Evolutionary conservation across 2,329 filamentous ascomycete species (phyloP).

Genomic region (Trichoderma cornu-damae): DNA sequence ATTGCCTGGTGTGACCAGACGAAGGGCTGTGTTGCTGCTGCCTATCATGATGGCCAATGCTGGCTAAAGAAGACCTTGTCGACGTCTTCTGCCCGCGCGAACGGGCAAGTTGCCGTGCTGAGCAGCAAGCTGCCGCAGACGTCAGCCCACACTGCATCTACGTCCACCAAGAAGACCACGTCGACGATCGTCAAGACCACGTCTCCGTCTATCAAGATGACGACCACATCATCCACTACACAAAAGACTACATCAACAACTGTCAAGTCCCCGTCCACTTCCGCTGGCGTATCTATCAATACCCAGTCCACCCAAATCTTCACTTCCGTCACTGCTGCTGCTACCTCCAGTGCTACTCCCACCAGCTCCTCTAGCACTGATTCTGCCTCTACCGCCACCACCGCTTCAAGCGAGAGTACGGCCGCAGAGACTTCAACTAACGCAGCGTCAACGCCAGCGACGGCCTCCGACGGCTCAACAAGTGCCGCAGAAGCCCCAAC

Average conservation of each 20-base stretch:
- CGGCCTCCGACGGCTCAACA: not conserved
- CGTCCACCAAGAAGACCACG: not conserved
- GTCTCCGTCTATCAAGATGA: not conserved
- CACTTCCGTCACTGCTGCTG: not conserved
- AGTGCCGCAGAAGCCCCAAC: not conserved
- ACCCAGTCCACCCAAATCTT: not conserved
- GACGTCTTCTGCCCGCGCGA: not conserved
- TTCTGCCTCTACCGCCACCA: not conserved
- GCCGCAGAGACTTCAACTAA: not conserved
- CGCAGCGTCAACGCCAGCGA: not conserved
- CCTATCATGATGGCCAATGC: not conserved
- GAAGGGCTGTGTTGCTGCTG: not conserved
- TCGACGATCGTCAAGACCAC: not conserved
- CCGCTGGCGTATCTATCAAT: too few species aligned
- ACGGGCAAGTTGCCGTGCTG: not conserved
- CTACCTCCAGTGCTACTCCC: not conserved
- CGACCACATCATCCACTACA: not conserved
- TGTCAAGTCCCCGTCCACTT: not conserved
- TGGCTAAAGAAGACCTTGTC: not conserved
- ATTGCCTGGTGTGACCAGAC: conserved; percentile 4
- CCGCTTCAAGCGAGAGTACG: not conserved
- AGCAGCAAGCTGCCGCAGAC: conserved; percentile 5
- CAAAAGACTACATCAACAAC: not conserved
- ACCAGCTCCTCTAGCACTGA: not conserved
- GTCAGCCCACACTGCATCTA: not conserved